Evolutionary conservation across 163 green algal genomes (phyloP), one percentile per base, ranked within the genome.

Genomic region (Scenedesmus sp.): DNA sequence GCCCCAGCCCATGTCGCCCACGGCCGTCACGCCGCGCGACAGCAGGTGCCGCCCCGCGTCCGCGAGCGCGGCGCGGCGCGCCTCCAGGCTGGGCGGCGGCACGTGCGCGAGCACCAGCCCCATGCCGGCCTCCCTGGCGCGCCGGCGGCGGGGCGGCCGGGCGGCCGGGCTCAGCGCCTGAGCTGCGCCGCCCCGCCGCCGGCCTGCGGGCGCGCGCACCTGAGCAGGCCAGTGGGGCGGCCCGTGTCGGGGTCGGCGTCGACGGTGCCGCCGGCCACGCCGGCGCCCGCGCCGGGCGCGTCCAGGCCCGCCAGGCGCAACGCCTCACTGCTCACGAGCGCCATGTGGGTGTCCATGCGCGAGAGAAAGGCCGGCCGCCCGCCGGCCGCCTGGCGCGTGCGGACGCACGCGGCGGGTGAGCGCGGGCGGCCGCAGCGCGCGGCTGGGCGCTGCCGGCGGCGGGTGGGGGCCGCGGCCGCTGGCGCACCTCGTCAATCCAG

Each of bases 271-370:
- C n/a, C n/a, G n/a, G n/a, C n/a, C n/a, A n/a, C n/a, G n/a, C n/a
- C n/a, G n/a, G n/a, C n/a, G n/a, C n/a, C n/a, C n/a, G n/a, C n/a
- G 11, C 9, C 50, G 56, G 22, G 33, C 2, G 63, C 51, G 0
- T 33, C 36, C 3, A 95, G 33, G 0, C 81, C 83, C 5, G 90
- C 92, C n/a, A 85, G n/a, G 17, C 24, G 18, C 60, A 94, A 67
- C 1, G 90, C 91, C 0, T 48, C 60, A 10, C n/a, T 80, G 73
- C 91, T 95, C 47, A 83, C 86, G 3, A 95, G 63, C 0, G 58
- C 90, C 77, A 91, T 87, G 85, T 95, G 92, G 44, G 70, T 54
- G 63, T 94, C 89, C 79, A 89, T 89, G 33, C 92, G 84, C 1
- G 64, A 44, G 11, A 96, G 82, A 29, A 90, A 75, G 11, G 85